Evolutionary conservation across 768 basidiomycete species (phyloP).

Genomic region (Mycena vitilis): DNA sequence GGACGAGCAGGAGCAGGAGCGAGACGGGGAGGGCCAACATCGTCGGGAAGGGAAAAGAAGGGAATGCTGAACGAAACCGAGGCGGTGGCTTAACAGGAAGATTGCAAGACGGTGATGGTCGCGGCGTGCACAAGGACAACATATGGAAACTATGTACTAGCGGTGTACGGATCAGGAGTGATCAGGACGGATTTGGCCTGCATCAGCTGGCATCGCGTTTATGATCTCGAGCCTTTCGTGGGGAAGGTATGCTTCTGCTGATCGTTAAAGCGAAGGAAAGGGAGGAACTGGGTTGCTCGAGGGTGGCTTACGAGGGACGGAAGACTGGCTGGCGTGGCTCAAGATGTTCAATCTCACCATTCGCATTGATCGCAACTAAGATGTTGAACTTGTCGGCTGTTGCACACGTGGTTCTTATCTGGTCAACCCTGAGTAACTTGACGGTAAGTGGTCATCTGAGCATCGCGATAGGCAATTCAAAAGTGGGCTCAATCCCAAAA

Average conservation of each 20-base stretch:
- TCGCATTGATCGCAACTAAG: no score
- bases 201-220: not conserved
- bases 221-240: not conserved
- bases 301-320: no score
- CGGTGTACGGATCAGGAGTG: no score
- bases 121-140: not conserved
- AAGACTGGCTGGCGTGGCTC: no score
- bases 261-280: not conserved
- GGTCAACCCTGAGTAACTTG: no score
- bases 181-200: not conserved
- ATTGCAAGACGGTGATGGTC: not conserved
- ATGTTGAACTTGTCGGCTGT: no score
- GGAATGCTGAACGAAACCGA: not conserved
- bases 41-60: not conserved
- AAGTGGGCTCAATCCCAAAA: no score
- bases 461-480: no score
- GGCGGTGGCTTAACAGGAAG: not conserved
- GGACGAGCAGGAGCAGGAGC: constrained; percentile 19
- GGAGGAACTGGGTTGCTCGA: no score
- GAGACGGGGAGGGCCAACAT: constrained; percentile 19
- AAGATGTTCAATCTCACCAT: no score
- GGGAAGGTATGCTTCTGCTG: not conserved
- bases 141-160: not conserved
- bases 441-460: no score
- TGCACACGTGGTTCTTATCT: no score